phyloP scores from a whole-genome alignment of 345 rosid species.

The Rhodomyrtus tomentosa region DNA sequence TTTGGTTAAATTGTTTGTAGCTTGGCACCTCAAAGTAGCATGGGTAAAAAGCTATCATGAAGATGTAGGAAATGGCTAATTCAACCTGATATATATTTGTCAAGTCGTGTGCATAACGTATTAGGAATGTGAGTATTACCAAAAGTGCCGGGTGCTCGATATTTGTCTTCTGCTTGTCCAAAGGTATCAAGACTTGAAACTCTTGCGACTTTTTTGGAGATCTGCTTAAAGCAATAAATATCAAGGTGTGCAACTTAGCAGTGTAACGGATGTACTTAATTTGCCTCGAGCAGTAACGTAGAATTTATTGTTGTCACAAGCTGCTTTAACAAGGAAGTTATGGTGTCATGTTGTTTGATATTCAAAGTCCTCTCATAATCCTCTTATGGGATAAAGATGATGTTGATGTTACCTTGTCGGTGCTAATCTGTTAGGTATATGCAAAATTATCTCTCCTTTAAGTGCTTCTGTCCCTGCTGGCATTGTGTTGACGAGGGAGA shows the following conservation, averaged over 20 bases:
- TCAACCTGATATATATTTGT: neutral
- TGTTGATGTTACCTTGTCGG: too few relatives aligned
- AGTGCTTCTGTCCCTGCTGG: slow-evolving; percentile 93
- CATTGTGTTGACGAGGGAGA: slow-evolving; percentile 75
- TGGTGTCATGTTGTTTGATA: neutral
- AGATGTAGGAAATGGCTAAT: neutral
- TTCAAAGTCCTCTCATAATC: neutral
- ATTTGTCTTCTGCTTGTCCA: neutral
- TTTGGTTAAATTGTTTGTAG: neutral
- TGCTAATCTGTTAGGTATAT: slow-evolving; percentile 48
- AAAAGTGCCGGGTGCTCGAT: neutral
- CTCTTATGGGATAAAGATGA: too few relatives aligned
- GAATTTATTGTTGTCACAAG: neutral
- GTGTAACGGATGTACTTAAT: neutral
- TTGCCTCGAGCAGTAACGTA: neutral
- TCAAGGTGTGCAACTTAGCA: neutral
- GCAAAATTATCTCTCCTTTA: slow-evolving; percentile 88
- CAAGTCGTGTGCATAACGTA: neutral
- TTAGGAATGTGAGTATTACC: neutral
- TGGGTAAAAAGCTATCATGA: neutral
- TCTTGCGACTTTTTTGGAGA: neutral
- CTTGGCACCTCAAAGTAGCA: neutral
- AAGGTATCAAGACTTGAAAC: neutral
- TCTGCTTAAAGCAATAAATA: neutral
- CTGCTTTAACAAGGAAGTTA: neutral